Evolutionary conservation across 768 basidiomycete genomes (phyloP).

Genomic region (Trametes maxima): DNA sequence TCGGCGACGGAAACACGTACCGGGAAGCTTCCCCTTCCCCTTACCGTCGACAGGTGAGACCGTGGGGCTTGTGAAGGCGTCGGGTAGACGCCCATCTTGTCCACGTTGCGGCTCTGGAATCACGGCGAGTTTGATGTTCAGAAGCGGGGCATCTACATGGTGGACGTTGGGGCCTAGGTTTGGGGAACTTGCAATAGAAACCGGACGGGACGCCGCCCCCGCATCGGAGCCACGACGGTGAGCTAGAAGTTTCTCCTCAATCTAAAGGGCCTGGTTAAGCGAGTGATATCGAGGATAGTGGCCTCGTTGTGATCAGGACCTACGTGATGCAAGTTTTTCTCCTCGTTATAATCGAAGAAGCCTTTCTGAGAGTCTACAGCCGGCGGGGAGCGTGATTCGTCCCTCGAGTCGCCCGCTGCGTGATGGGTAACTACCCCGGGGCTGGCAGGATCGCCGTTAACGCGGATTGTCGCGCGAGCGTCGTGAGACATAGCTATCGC

Average conservation of each 20-base stretch:
- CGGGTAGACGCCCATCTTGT: conserved; percentile 10
- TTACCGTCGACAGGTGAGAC: conserved; percentile 1
- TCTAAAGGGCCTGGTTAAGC: conserved; percentile 42
- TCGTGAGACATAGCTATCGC: background rate
- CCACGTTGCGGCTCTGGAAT: conserved; percentile 32
- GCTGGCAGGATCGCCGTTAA: background rate
- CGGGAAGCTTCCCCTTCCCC: conserved; percentile 8
- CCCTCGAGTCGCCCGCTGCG: conserved; percentile 13
- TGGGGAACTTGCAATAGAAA: conserved; percentile 27
- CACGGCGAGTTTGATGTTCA: conserved; percentile 43
- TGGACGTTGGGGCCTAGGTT: conserved; percentile 12
- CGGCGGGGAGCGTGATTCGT: conserved; percentile 28
- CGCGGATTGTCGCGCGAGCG: background rate
- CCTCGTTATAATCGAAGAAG: conserved; percentile 80
- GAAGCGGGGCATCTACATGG: conserved; percentile 35
- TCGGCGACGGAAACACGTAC: background rate
- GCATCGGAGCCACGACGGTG: conserved; percentile 66
- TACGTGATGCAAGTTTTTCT: conserved; percentile 76
- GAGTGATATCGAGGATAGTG: background rate
- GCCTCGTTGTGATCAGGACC: conserved; percentile 17
- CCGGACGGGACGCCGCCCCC: conserved; percentile 39
- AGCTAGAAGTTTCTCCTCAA: conserved; percentile 73
- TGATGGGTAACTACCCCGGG: background rate
- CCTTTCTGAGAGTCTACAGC: conserved; percentile 63
- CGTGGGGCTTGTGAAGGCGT: background rate